A percentile compares a stretch with the other conserved stretches of the same genome.
Evolutionary conservation across 179 eudicot species (phyloP).

Genomic region (Beta macrorhiza): DNA sequence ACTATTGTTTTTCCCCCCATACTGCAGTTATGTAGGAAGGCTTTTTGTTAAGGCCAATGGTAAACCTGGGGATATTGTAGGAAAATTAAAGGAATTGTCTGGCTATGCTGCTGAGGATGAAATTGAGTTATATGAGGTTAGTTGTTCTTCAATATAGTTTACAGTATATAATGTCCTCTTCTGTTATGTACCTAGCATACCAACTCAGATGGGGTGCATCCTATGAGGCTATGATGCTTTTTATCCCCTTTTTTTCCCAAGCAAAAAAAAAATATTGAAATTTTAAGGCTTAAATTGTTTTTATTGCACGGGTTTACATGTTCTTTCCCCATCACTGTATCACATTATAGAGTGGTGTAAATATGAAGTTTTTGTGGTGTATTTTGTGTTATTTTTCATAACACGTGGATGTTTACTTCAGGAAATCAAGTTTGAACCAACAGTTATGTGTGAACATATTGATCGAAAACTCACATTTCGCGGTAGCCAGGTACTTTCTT

Average conservation of each 20-base stretch:
- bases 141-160: slow-evolving; percentile 11
- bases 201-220: background rate
- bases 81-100: slow-evolving; percentile 75
- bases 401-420: slow-evolving; percentile 32
- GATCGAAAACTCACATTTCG: slow-evolving; percentile 69
- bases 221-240: no score
- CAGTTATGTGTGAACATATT: slow-evolving; percentile 82
- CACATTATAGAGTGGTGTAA: background rate
- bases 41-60: slow-evolving; percentile 80
- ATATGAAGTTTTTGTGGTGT: background rate
- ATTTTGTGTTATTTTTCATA: background rate
- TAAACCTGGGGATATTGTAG: slow-evolving; percentile 71
- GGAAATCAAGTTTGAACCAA: slow-evolving; percentile 98
- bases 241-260: background rate
- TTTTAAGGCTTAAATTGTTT: no score
- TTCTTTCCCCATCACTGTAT: background rate
- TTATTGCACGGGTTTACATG: no score
- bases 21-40: slow-evolving; percentile 75
- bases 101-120: slow-evolving; percentile 76
- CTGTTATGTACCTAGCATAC: background rate
- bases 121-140: slow-evolving; percentile 88
- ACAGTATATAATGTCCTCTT: no score
- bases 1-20: background rate
- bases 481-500: slow-evolving; percentile 64
- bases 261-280: no score